Conservation (phyloP, 1,284 basidiomycete species). For the Cryptococcus jaspeensis region DNA sequence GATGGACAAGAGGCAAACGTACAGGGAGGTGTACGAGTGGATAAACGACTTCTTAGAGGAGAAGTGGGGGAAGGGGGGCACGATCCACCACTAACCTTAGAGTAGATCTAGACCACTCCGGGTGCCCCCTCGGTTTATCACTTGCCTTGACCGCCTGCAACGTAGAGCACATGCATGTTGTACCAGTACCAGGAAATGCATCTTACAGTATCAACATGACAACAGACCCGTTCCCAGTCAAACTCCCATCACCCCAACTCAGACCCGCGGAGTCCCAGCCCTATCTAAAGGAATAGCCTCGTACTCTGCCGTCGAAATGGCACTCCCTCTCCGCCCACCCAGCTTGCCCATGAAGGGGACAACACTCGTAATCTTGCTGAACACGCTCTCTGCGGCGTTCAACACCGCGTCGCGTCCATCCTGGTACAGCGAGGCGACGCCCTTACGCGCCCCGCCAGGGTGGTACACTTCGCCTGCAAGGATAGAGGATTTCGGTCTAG, state of each 20-base stretch:
- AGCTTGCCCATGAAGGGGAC: constrained; percentile 25
- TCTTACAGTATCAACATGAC: not conserved
- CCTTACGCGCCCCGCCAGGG: constrained; percentile 39
- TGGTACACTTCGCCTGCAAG: constrained; percentile 61
- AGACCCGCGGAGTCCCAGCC: constrained; percentile 2
- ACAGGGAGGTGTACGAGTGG: constrained; percentile 81
- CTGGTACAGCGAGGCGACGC: constrained; percentile 26
- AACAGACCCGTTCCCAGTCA: not conserved
- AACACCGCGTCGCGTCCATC: constrained; percentile 14
- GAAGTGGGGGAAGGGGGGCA: constrained; percentile 85
- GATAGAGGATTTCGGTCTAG: constrained; percentile 65
- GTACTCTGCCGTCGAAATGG: constrained; percentile 25
- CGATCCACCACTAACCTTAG: constrained; percentile 26
- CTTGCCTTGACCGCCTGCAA: not conserved
- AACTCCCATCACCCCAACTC: not conserved
- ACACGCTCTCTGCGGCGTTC: constrained; percentile 21
- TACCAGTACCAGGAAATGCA: not conserved
- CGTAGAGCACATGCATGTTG: too few species aligned
- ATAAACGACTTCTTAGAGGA: constrained; percentile 79
- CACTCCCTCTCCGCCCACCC: constrained; percentile 13
- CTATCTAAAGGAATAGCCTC: constrained; percentile 40
- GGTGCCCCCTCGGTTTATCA: not conserved
- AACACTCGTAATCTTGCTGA: constrained; percentile 10
- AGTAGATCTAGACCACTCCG: too few species aligned
- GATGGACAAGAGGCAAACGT: constrained; percentile 70